Base-by-base conservation (phyloP, 441 rosid genomes). In the Croton laevigatus region DNA sequence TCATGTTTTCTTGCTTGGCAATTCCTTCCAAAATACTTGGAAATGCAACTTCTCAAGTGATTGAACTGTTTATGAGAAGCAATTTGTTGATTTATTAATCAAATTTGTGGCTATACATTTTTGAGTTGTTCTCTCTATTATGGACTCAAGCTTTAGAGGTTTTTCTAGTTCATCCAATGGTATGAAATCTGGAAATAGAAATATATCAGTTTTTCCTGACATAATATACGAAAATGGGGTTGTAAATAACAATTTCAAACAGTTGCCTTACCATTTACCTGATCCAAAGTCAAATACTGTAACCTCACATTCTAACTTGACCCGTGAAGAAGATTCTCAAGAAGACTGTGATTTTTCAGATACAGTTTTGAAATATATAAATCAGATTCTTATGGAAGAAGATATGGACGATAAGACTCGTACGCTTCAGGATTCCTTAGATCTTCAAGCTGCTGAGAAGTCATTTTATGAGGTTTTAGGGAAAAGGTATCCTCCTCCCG, bases 381-480 rank as follows among this genome's bases (percentile, higher is more conserved):
- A 75, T 52, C 86, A 93, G 81, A 85, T 91, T 67, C 93, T 93
- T 40, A 81, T 88, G 90, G 96, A 91, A 79, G 97, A 93, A 84
- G 84, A 89, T 78, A 72, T 74, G 76, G 94, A 76, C 13, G 90
- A 82, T 55, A 85, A 78, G 46, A 77, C 91, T 11, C 82, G 84
- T 55, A 80, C 83, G 89, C 84, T 88, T 71, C 83, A 81, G 34
- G 93, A 88, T 42, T 79, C 92, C 0, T 77, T 87, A 59, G 98
- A 89, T 71, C 89, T 93, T 72, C 87, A 84, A 57, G 85, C 81
- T 36, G 88, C 97, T 0, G 92, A 90, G 79, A 88, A 86, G 52
- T 88, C 90, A 65, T 80, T 93, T 32, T 85, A 82, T 72, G 92
- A 87, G 66, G 95, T 81, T 62, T 81, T 89, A 48, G 82, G 87